phyloP scores from a whole-genome alignment of 2,329 filamentous ascomycete species.

The Cladophialophora chaetospira region DNA sequence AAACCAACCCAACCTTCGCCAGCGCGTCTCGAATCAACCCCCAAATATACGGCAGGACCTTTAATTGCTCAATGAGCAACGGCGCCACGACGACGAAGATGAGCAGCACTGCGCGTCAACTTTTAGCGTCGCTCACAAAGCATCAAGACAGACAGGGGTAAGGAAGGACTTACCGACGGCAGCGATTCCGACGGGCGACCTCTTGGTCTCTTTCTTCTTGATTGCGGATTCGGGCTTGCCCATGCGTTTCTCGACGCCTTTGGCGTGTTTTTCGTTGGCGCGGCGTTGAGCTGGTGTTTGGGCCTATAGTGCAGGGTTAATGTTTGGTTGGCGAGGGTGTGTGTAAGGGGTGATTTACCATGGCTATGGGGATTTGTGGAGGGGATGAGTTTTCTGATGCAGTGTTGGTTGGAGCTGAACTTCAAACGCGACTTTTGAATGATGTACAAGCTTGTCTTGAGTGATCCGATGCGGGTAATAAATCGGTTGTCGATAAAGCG shows the following conservation, averaged over 20 bases:
- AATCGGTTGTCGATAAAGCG: too few species aligned
- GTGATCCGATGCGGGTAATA: too few species aligned
- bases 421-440: too few species aligned
- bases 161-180: conserved; percentile 56
- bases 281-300: conserved; percentile 68
- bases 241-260: conserved; percentile 61
- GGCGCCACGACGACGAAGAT: conserved; percentile 66
- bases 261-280: conserved; percentile 64
- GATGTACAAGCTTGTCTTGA: too few species aligned
- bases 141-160: background rate
- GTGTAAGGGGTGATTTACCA: background rate
- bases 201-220: conserved; percentile 53
- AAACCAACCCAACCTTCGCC: conserved; percentile 29
- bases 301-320: conserved; percentile 21
- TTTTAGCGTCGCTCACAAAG: background rate
- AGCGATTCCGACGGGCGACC: conserved; percentile 57
- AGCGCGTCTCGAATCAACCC: conserved; percentile 34
- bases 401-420: too few species aligned
- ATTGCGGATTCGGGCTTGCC: conserved; percentile 53
- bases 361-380: background rate
- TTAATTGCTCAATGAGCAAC: conserved; percentile 51
- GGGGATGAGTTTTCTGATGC: too few species aligned
- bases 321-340: too few species aligned
- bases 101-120: conserved; percentile 52
- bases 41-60: conserved; percentile 50